These are phyloP conservation scores for Cyberlindnera veronae DNA, from an alignment of 805 yeast species.

Conservation along the genomic window DNA sequence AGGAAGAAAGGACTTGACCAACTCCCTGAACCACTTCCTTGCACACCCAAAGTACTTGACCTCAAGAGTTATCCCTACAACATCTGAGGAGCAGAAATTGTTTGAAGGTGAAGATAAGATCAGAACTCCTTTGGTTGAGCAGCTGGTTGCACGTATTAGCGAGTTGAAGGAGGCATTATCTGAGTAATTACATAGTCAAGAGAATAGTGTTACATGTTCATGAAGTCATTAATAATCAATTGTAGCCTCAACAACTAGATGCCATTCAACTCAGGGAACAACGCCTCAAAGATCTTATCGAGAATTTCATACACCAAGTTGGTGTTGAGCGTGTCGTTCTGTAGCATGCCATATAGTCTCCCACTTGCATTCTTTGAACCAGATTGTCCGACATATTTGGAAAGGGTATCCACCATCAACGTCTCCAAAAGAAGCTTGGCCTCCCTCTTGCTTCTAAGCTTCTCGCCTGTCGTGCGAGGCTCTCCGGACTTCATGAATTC, in stretches of 20 bases:
- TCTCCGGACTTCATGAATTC: conserved; percentile 43
- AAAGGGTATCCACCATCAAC: conserved; percentile 59
- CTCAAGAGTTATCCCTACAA: conserved; percentile 61
- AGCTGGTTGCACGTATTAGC: conserved; percentile 47
- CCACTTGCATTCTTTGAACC: conserved; percentile 62
- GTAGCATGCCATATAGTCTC: conserved; percentile 61
- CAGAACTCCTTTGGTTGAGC: conserved; percentile 40
- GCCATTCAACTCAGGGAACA: conserved; percentile 22
- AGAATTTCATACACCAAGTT: conserved; percentile 57
- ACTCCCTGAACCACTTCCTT: conserved; percentile 64
- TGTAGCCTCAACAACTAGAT: too few relatives aligned
- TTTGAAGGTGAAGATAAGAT: conserved; percentile 46
- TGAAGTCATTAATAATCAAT: background rate
- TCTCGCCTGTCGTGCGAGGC: conserved; percentile 49
- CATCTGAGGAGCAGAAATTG: conserved; percentile 59
- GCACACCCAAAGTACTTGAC: conserved; percentile 85
- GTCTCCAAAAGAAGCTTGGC: conserved; percentile 54
- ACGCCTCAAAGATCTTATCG: conserved; percentile 51
- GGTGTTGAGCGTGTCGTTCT: conserved; percentile 66
- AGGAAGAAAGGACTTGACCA: conserved; percentile 57
- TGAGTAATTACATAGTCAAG: conserved; percentile 1
- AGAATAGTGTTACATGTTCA: background rate
- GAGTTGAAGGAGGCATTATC: conserved; percentile 43
- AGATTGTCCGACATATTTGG: conserved; percentile 68
- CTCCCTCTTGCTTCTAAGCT: conserved; percentile 49